phyloP scores from a whole-genome alignment of 2,329 filamentous ascomycete genomes.

The Aphanocladium album region DNA sequence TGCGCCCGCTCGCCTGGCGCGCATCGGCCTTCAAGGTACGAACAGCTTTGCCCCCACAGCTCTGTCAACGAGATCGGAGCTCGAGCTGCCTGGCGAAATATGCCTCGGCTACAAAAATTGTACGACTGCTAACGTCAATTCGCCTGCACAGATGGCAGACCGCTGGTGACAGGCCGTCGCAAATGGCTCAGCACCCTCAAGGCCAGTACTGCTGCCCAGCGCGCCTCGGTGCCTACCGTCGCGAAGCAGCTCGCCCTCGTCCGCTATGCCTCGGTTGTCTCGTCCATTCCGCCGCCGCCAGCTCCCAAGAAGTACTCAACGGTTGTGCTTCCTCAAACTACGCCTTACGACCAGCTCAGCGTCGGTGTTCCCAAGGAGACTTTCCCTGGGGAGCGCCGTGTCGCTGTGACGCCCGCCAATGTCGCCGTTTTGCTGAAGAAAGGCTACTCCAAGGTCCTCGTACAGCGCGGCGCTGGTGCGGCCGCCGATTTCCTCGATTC shows the following conservation, averaged over 20 bases:
- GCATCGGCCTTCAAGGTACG: conserved; percentile 22
- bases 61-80: too few species aligned
- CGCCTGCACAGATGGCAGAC: conserved; percentile 17
- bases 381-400: conserved; percentile 73
- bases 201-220: conserved; percentile 24
- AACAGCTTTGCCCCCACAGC: not conserved
- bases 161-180: conserved; percentile 20
- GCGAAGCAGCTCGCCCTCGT: conserved; percentile 32
- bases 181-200: conserved; percentile 36
- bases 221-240: conserved; percentile 23
- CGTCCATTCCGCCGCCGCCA: conserved; percentile 16
- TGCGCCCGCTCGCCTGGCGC: conserved; percentile 19
- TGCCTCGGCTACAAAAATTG: not conserved
- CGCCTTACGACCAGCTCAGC: conserved; percentile 65
- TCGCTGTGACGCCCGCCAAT: conserved; percentile 81
- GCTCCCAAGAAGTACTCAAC: conserved; percentile 35
- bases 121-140: not conserved
- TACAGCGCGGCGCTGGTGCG: conserved; percentile 76
- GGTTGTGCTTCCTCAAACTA: conserved; percentile 36
- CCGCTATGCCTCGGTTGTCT: conserved; percentile 34
- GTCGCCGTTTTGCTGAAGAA: conserved; percentile 79
- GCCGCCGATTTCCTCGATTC: conserved; percentile 73
- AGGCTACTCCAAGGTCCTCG: conserved; percentile 69
- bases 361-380: conserved; percentile 77
- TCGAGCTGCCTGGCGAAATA: not conserved